These are phyloP conservation scores for Aspergillus sp. DNA, from an alignment of 2,329 filamentous ascomycete species.

Conservation along the genomic window DNA sequence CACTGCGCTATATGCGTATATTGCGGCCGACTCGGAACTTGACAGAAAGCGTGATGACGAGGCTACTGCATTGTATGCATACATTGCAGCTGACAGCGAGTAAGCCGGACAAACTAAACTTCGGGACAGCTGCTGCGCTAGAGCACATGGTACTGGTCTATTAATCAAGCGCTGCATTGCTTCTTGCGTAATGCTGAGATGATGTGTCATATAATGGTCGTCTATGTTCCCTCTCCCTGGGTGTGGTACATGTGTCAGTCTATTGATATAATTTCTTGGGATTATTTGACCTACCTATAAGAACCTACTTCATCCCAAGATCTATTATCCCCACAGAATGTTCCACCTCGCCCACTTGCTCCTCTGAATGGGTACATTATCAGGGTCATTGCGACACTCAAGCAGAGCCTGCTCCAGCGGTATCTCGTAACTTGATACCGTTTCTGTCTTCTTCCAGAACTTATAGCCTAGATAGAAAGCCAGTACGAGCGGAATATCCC, in stretches of 20 bases:
- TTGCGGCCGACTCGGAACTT: not conserved
- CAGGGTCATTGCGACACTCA: constrained; percentile 43
- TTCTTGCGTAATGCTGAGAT: not conserved
- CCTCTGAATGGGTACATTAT: constrained; percentile 33
- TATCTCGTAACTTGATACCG: constrained; percentile 55
- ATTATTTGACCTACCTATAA: too few species aligned
- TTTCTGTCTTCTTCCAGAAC: constrained; percentile 62
- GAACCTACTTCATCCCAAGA: too few species aligned
- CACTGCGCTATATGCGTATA: not conserved
- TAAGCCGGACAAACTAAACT: not conserved
- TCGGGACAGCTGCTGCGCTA: too few species aligned
- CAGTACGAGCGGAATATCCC: constrained; percentile 63
- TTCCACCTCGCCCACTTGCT: constrained; percentile 34
- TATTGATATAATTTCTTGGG: too few species aligned
- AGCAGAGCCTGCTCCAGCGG: constrained; percentile 57
- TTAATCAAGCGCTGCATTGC: not conserved
- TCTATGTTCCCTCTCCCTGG: too few species aligned
- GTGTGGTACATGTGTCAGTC: too few species aligned
- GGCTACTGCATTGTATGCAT: not conserved
- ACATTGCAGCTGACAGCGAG: not conserved
- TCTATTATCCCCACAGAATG: constrained; percentile 37
- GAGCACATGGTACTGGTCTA: too few species aligned
- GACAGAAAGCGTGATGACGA: not conserved
- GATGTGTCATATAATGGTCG: not conserved
- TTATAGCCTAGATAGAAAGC: constrained; percentile 66